Base-by-base conservation (phyloP, 257 asterid genomes). In the Nicotiana paniculata region DNA sequence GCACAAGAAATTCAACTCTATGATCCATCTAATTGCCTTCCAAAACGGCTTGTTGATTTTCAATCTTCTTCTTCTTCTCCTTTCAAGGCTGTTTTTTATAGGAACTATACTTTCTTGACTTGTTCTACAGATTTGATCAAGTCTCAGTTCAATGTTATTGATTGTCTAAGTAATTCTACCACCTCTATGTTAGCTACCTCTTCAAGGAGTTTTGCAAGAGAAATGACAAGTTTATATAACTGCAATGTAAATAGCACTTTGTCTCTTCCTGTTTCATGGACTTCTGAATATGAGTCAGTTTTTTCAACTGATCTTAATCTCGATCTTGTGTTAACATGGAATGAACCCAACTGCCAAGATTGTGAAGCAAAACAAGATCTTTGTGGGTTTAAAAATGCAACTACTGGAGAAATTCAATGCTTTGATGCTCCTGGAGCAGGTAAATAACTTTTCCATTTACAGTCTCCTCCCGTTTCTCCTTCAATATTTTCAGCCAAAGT, bases 311-410 rank as follows among this genome's bases (percentile, higher is more conserved):
- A 64, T 9, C 87, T 88, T 37, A 54, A 51, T 4, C 77, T 37
- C 37, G 81, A 86, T 81, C 86, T 92, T 7, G 83, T 82, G 84
- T 84, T 91, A 81, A 84, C 91, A 35, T 92, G 97, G 97, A 59
- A 81, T 59, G 70, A 62, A 35, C 83, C 81, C 0, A 67, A 64
- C 32, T 89, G 92, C 72, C 62, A 81, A 75, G 84, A 75, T 10
- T 91, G 93, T 82, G 89, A 86, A 58, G 88, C 78, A 28, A 75
- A 63, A 6, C 84, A 84, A 3, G 80, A 80, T 4, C 5, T 83
- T 21, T 88, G 91, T 84, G 88, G 89, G 11, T 80, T 59, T 62
- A 81, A 77, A 24, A 83, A 82, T 33, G 59, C 64, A 35, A 46
- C 86, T 2, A 77, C 68, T 33, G 59, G 53, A 57, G 77, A 81